These are phyloP conservation scores for Aphanoascus verrucosus DNA, from an alignment of 2,329 filamentous ascomycete species.

Conservation along the genomic window DNA sequence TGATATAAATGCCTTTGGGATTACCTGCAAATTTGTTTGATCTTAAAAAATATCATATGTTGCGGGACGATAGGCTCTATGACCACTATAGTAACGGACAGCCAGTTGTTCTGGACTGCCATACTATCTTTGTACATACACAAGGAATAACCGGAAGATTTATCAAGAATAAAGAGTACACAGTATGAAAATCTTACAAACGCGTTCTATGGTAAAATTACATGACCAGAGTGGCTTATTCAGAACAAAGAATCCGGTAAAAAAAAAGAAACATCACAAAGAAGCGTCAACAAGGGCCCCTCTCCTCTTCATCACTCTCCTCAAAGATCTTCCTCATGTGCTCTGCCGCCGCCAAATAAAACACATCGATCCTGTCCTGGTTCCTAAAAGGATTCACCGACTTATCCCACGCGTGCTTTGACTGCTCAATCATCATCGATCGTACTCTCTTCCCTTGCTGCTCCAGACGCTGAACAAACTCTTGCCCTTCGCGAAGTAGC, in stretches of 20 bases:
- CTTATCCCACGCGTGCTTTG: constrained; percentile 42
- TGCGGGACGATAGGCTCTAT: too few relatives aligned
- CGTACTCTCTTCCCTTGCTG: constrained; percentile 36
- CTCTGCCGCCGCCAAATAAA: constrained; percentile 36
- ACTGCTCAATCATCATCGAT: constrained; percentile 37
- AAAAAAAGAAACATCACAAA: constrained; percentile 4
- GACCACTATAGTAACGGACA: too few relatives aligned
- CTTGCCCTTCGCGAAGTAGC: constrained; percentile 49
- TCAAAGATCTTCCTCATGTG: constrained; percentile 34
- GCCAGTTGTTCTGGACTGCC: too few relatives aligned
- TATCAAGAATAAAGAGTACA: too few relatives aligned
- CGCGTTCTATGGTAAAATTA: neutral
- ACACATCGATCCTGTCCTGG: constrained; percentile 32
- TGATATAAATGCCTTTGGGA: too few relatives aligned
- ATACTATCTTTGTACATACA: neutral
- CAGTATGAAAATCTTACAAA: neutral
- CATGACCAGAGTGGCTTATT: neutral
- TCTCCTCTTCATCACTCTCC: neutral
- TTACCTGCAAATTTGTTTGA: too few relatives aligned
- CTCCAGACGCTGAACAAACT: constrained; percentile 34
- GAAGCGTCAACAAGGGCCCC: neutral
- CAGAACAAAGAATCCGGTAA: neutral
- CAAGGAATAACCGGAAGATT: neutral
- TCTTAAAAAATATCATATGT: too few relatives aligned
- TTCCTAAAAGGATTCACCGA: constrained; percentile 39